Percentiles rank a stretch among this genome's conserved stretches.
These are phyloP conservation scores for Penicillium digitatum DNA, from an alignment of 2,329 filamentous ascomycete species.

Conservation along the genomic window DNA sequence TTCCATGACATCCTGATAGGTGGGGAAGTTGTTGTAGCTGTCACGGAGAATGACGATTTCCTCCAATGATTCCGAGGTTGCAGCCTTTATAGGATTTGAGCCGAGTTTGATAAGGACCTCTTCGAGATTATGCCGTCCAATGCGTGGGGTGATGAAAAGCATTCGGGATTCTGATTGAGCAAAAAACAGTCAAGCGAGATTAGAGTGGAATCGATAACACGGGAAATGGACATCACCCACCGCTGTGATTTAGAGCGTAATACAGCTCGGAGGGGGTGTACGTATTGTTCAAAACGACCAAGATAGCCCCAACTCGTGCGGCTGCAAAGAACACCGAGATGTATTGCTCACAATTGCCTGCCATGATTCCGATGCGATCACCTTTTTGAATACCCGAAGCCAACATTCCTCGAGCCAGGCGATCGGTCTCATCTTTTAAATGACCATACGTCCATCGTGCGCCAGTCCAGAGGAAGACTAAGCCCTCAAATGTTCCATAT, in stretches of 20 bases:
- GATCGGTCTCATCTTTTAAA: conserved; percentile 59
- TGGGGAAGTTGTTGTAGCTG: conserved; percentile 52
- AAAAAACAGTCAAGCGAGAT: neutral
- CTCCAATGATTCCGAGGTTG: conserved; percentile 38
- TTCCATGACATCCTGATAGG: conserved; percentile 57
- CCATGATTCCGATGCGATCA: conserved; percentile 72
- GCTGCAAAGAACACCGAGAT: conserved; percentile 69
- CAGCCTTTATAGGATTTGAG: conserved; percentile 27
- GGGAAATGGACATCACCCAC: conserved; percentile 41
- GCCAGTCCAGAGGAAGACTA: conserved; percentile 72
- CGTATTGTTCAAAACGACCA: conserved; percentile 78
- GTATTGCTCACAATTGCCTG: conserved; percentile 56
- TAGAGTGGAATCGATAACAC: neutral
- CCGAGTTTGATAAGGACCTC: conserved; percentile 56
- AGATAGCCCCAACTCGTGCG: conserved; percentile 60
- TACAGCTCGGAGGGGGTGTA: conserved; percentile 70
- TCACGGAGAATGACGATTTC: conserved; percentile 61
- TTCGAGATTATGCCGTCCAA: conserved; percentile 62
- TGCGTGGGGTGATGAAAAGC: conserved; percentile 67
- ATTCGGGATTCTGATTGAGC: conserved; percentile 60
- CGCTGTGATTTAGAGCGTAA: conserved; percentile 67
- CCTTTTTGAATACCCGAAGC: conserved; percentile 64
- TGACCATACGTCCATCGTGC: conserved; percentile 69
- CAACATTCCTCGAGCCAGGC: conserved; percentile 62
- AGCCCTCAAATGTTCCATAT: conserved; percentile 62